Percentiles rank a stretch among this genome's conserved stretches.
Evolutionary conservation across 768 basidiomycete species (phyloP).

Genomic region (Lentinula sp.): DNA sequence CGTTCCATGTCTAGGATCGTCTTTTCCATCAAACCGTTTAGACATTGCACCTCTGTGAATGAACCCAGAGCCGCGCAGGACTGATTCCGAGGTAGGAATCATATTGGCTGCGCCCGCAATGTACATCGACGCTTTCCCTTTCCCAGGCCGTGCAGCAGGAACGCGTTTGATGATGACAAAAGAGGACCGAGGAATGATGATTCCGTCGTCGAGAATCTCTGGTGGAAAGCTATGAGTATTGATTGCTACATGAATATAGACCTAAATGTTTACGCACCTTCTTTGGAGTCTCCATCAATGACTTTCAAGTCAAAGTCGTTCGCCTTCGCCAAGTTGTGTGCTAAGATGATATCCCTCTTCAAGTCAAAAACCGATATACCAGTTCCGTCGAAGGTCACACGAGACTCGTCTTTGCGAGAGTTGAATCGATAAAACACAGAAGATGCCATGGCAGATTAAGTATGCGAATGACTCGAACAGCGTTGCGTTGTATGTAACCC

Average conservation of each 20-base stretch:
- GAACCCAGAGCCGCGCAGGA: slow-evolving; percentile 33
- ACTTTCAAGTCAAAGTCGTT: slow-evolving; percentile 94
- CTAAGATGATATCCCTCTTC: slow-evolving; percentile 96
- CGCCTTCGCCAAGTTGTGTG: slow-evolving; percentile 93
- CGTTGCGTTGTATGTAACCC: not conserved
- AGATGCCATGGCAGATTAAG: slow-evolving; percentile 62
- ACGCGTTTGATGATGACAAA: slow-evolving; percentile 91
- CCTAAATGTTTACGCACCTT: slow-evolving; percentile 54
- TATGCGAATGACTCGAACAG: not conserved
- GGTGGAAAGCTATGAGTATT: not conserved
- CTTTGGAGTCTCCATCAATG: slow-evolving; percentile 77
- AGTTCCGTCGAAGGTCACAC: slow-evolving; percentile 97
- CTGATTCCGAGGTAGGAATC: slow-evolving; percentile 43
- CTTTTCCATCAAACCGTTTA: slow-evolving; percentile 85
- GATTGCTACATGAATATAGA: not conserved
- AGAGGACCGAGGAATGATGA: slow-evolving; percentile 90
- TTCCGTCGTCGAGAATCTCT: slow-evolving; percentile 89
- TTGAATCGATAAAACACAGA: slow-evolving; percentile 99
- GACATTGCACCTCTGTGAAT: slow-evolving; percentile 80
- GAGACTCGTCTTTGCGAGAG: slow-evolving; percentile 89
- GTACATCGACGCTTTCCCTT: slow-evolving; percentile 25
- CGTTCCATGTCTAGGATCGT: slow-evolving; percentile 34
- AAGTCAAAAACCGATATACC: slow-evolving; percentile 99
- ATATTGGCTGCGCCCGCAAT: slow-evolving; percentile 34
- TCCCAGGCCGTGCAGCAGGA: slow-evolving; percentile 34